phyloP scores from a whole-genome alignment of 345 rosid genomes.

The Euphorbia lathyris region DNA sequence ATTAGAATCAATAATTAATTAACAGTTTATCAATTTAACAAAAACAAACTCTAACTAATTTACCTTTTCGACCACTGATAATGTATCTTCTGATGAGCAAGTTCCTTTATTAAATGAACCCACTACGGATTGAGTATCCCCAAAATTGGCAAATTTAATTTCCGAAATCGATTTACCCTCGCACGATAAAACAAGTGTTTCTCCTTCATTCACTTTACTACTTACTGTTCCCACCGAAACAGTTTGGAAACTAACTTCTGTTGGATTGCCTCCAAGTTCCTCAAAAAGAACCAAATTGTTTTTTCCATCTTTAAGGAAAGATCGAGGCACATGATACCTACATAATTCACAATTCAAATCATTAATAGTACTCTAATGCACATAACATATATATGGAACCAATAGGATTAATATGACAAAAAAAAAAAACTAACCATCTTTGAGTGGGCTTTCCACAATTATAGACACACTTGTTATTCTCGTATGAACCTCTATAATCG shows the following conservation, averaged over 20 bases:
- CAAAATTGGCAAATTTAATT: background rate
- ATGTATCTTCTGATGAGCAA: slow-evolving; percentile 3
- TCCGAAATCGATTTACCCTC: background rate
- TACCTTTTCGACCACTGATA: background rate
- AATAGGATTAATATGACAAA: too few relatives aligned
- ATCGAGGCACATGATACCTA: slow-evolving; percentile 23
- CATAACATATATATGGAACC: too few relatives aligned
- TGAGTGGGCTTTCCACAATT: slow-evolving; percentile 61
- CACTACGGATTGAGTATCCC: background rate
- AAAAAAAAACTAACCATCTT: slow-evolving; percentile 34
- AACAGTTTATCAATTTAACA: background rate
- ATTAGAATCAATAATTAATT: background rate
- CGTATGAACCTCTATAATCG: slow-evolving; percentile 19
- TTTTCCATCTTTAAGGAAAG: background rate
- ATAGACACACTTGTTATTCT: slow-evolving; percentile 17
- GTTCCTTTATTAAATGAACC: background rate
- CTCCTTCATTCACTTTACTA: background rate
- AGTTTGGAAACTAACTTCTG: slow-evolving; percentile 10
- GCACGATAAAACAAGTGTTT: background rate
- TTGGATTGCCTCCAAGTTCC: slow-evolving; percentile 15
- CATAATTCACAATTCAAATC: too few relatives aligned
- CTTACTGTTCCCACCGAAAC: background rate
- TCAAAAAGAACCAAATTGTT: slow-evolving; percentile 17
- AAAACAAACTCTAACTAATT: too few relatives aligned
- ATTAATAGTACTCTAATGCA: too few relatives aligned